Evolutionary conservation across 2,329 filamentous ascomycete species (phyloP), one percentile per base, ranked within the genome.

Genomic region (Didymella lethalis): DNA sequence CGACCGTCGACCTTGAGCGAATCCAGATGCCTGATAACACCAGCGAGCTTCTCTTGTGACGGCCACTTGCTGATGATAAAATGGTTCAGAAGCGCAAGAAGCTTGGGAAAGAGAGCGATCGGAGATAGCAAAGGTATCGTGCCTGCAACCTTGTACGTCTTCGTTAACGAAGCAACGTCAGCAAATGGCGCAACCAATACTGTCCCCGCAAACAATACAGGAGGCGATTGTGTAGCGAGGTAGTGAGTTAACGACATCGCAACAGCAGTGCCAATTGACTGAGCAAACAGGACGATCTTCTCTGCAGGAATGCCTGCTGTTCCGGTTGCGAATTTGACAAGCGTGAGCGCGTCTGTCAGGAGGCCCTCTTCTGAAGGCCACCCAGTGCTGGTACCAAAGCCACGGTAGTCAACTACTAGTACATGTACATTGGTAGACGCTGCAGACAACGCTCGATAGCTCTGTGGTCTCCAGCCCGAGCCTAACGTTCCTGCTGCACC

Each of bases 101-200:
- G 64, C 32, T 69, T 59, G 0, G 84, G 83, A 45, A 86, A 81
- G 5, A 72, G 72, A 0, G 81, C 79, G 1, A 88, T 57, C 0
- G 85, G 85, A 0, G 79, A 81, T 0, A 88, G 74, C 0, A 88
- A 71, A 1, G 85, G 86, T 7, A 88, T 75, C 0, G 75, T 80
- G 1, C 85, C 84, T 0, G 80, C 85, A 4, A 88, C 74, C 3
- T 83, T 80, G 68, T 88, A 89, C 0, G 85, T 88, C 1, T 82
- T 78, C 0, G 84, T 83, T 14, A 88, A 70, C 0, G 78, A 80
- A 23, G 80, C 79, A 0, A 86, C 80, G 58, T 88, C 82, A 0
- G 81, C 78, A 60, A 89, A 88, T 0, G 85, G 81, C 0, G 85
- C 86, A 2, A 85, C 80, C 2, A 88, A 73, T 2, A 88, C 79